Evolutionary conservation across 1,284 basidiomycete species (phyloP), one percentile per base, ranked within the genome.

Genomic region (Sphagnurus paluster): DNA sequence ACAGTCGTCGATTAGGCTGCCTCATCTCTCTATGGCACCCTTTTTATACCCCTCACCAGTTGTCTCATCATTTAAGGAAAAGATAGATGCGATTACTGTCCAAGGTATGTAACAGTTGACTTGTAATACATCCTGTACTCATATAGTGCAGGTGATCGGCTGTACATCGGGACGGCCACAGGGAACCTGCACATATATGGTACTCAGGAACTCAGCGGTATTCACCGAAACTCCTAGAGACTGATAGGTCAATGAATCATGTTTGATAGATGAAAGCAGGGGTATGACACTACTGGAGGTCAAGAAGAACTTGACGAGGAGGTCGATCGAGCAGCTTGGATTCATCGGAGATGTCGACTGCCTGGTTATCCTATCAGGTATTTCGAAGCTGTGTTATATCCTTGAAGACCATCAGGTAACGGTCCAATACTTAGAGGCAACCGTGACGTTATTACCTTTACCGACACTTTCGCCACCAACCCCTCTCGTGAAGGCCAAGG

Each of bases 261-360:
- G 16, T 19, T 13, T 38, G 34, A 11, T 49, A 42, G 57, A 36
- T 53, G 53, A 57, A 58, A 67, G 58, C 30, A 68, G 68, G 30
- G 62, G 62, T 20, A 67, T 71, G 5, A 58, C 62, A 24, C 69
- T 84, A 2, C 69, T 87, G 13, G 84, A 87, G 54, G 79, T 77
- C 13, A 89, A 83, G 77, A 84, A 82, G 50, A 69, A 65, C 4
- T 65, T 94, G 24, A 70, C 76, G 10, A 76, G 82, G 53, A 79
- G 78, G 55, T 75, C 87, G 9, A 90, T 98, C 33, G 93, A 98
- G 47, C 92, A 93, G 60, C 70, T 98, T 4, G 90, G 84, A 2
- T 86, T 87, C 42, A 77, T 98, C 53, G 85, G 87, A 53, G 90
- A 92, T 56, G 78, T 90, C 11, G 86, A 90, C 55, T 87, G 88